Percentiles rank a stretch among this genome's conserved stretches.
These are phyloP conservation scores for Neurospora sp. DNA, from an alignment of 2,329 filamentous ascomycete genomes.

Conservation along the genomic window DNA sequence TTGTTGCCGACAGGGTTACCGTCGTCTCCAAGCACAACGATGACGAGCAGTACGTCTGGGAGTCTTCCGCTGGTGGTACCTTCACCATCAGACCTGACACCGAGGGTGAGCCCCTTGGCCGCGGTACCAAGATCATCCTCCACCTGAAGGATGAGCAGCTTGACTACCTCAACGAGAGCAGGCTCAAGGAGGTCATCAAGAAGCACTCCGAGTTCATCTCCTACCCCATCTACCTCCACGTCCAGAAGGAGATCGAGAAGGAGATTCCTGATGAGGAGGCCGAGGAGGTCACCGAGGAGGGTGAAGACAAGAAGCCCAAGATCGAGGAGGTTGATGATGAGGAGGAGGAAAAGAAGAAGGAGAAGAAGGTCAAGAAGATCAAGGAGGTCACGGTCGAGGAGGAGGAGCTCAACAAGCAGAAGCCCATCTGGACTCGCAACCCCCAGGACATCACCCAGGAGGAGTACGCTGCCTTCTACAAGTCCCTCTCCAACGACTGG, in stretches of 20 bases:
- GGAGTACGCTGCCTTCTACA: conserved; percentile 99
- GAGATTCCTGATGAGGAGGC: conserved; percentile 96
- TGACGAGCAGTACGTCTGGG: conserved; percentile 99
- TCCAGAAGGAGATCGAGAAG: conserved; percentile 97
- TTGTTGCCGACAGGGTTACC: conserved; percentile 91
- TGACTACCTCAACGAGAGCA: conserved; percentile 96
- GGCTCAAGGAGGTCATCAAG: conserved; percentile 99
- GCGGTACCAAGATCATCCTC: conserved; percentile 95
- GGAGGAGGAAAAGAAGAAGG: conserved; percentile 69
- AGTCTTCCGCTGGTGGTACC: conserved; percentile 93
- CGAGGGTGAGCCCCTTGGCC: conserved; percentile 81
- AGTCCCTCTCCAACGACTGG: conserved; percentile 99
- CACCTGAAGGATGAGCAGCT: conserved; percentile 99
- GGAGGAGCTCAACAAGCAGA: conserved; percentile 99
- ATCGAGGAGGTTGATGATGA: conserved; percentile 86
- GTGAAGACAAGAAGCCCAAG: conserved; percentile 90
- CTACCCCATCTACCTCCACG: conserved; percentile 99
- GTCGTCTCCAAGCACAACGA: conserved; percentile 99
- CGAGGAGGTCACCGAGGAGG: conserved; percentile 59
- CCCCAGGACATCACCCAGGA: conserved; percentile 89
- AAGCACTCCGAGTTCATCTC: conserved; percentile 99
- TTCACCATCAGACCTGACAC: conserved; percentile 90
- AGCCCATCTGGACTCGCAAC: conserved; percentile 99
- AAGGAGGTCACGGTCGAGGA: conserved; percentile 98
- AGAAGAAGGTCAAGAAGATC: conserved; percentile 98